Evolutionary conservation across 2,329 filamentous ascomycete species (phyloP).

Genomic region (Orbilia javanica): DNA sequence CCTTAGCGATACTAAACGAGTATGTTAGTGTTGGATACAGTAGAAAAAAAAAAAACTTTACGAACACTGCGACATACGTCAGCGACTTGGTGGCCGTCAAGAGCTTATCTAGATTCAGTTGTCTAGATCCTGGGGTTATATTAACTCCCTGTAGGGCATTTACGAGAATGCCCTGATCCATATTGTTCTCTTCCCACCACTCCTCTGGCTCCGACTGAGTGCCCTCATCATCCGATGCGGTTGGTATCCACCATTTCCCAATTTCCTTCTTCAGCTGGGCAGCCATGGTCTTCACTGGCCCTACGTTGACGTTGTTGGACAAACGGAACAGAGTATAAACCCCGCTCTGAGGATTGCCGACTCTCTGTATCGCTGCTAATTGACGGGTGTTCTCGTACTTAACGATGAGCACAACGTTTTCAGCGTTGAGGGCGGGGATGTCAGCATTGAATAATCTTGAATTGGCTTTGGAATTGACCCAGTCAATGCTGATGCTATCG

Average conservation of each 20-base stretch:
- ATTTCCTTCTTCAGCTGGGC: conserved; percentile 11
- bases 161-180: conserved; percentile 26
- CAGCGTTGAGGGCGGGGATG: neutral
- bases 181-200: conserved; percentile 29
- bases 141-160: conserved; percentile 23
- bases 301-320: conserved; percentile 14
- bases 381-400: conserved; percentile 18
- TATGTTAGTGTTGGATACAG: neutral
- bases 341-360: conserved; percentile 7
- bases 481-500: conserved; percentile 10
- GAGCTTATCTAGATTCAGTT: conserved; percentile 29
- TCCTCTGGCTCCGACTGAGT: conserved; percentile 26
- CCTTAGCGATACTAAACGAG: conserved; percentile 26
- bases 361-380: conserved; percentile 25
- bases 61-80: conserved; percentile 13
- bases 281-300: conserved; percentile 1
- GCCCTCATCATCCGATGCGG: conserved; percentile 1
- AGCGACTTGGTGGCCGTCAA: conserved; percentile 30
- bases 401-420: conserved; percentile 15
- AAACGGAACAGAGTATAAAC: conserved; percentile 30
- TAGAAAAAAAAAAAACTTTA: neutral
- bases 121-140: conserved; percentile 16
- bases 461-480: conserved; percentile 23
- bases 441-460: conserved; percentile 28
- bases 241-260: conserved; percentile 10